phyloP scores from a whole-genome alignment of 179 eudicot species.

The Carnegiea gigantea region DNA sequence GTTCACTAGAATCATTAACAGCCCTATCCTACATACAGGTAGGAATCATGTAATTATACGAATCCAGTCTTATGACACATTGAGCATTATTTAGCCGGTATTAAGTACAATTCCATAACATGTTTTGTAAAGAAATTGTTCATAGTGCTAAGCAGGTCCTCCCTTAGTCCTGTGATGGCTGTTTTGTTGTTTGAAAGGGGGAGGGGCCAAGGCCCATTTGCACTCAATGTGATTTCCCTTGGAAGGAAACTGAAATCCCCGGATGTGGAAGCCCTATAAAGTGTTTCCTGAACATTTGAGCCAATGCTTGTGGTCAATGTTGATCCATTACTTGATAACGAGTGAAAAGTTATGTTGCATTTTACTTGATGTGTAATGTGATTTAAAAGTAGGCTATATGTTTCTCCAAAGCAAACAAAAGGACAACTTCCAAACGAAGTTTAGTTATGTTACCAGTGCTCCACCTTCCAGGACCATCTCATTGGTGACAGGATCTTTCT shows the following conservation, averaged over 20 bases:
- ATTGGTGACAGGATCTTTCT: slow-evolving; percentile 94
- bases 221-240: too few relatives aligned
- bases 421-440: neutral
- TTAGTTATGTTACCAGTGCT: slow-evolving; percentile 65
- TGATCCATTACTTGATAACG: neutral
- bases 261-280: too few relatives aligned
- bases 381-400: neutral
- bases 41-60: neutral
- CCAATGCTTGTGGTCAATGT: neutral
- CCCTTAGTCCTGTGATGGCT: too few relatives aligned
- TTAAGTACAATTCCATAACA: too few relatives aligned
- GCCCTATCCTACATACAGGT: too few relatives aligned
- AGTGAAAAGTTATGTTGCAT: neutral
- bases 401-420: slow-evolving; percentile 9
- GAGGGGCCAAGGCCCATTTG: too few relatives aligned
- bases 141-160: too few relatives aligned
- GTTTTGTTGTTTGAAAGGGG: too few relatives aligned
- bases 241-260: too few relatives aligned
- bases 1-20: neutral
- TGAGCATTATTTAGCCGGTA: neutral
- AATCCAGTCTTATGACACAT: neutral
- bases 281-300: too few relatives aligned
- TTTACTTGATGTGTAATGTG: neutral
- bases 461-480: slow-evolving; percentile 99
- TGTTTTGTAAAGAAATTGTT: too few relatives aligned